These are phyloP conservation scores for Elsinoe arachidis DNA, from an alignment of 2,329 filamentous ascomycete genomes.

Conservation along the genomic window DNA sequence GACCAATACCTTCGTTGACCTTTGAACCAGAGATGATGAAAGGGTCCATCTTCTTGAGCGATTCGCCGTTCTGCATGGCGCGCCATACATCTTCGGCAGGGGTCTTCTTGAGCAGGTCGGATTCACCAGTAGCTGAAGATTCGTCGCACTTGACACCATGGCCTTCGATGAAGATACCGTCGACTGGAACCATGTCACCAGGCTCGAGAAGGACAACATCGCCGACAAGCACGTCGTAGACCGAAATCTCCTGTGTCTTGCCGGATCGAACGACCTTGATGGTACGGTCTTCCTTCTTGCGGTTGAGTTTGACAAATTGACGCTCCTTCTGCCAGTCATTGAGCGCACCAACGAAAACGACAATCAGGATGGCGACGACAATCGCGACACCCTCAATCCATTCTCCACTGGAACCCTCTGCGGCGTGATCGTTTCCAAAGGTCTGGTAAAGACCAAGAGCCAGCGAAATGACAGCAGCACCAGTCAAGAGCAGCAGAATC, in stretches of 20 bases:
- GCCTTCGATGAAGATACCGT: constrained; percentile 61
- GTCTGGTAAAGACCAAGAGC: constrained; percentile 68
- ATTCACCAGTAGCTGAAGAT: constrained; percentile 69
- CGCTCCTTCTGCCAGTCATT: constrained; percentile 79
- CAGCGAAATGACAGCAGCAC: constrained; percentile 64
- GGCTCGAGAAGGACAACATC: constrained; percentile 66
- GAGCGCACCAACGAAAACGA: constrained; percentile 65
- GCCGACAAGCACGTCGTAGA: constrained; percentile 64
- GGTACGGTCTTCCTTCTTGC: constrained; percentile 66
- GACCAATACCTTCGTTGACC: constrained; percentile 65
- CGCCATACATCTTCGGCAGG: constrained; percentile 57
- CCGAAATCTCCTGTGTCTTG: constrained; percentile 57
- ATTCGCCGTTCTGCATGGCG: constrained; percentile 53
- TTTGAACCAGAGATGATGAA: constrained; percentile 84
- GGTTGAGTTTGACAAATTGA: constrained; percentile 71
- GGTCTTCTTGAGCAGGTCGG: constrained; percentile 61
- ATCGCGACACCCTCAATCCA: constrained; percentile 80
- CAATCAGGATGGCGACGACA: constrained; percentile 65
- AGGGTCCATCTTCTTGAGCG: constrained; percentile 61
- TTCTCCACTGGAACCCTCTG: constrained; percentile 53
- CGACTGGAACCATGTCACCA: constrained; percentile 63
- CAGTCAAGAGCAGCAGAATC: constrained; percentile 61
- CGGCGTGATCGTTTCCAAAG: constrained; percentile 48
- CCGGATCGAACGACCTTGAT: constrained; percentile 73
- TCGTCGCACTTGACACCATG: constrained; percentile 64